Percentiles rank a stretch among this genome's conserved stretches.
Evolutionary conservation across 768 basidiomycete genomes (phyloP).

Genomic region (Obba rivulosa): DNA sequence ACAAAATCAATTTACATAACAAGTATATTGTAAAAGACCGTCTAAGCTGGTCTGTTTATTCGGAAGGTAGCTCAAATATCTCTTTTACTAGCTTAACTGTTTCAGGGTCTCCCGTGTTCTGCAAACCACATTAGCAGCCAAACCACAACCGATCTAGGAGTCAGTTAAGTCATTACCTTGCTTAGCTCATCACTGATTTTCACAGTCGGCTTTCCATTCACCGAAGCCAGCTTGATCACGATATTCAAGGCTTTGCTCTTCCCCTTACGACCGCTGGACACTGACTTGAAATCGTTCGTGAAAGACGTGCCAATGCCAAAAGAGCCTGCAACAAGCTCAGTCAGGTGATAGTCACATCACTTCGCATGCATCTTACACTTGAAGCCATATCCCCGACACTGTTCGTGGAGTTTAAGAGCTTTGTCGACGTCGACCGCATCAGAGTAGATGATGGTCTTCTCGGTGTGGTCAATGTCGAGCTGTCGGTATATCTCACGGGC

Average conservation of each 20-base stretch:
- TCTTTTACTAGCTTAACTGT: slow-evolving; percentile 49
- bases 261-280: slow-evolving; percentile 39
- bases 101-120: slow-evolving; percentile 48
- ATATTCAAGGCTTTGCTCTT: slow-evolving; percentile 87
- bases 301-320: slow-evolving; percentile 94
- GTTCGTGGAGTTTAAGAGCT: slow-evolving; percentile 61
- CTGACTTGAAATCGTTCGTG: slow-evolving; percentile 77
- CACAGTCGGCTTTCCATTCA: slow-evolving; percentile 72
- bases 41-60: too few relatives aligned
- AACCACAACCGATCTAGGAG: background rate
- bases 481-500: slow-evolving; percentile 68
- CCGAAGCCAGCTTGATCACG: slow-evolving; percentile 84
- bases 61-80: slow-evolving; percentile 27
- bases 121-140: background rate
- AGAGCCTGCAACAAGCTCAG: slow-evolving; percentile 44
- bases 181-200: slow-evolving; percentile 91
- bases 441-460: slow-evolving; percentile 78
- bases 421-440: slow-evolving; percentile 74
- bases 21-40: too few relatives aligned
- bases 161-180: slow-evolving; percentile 45
- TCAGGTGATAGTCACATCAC: background rate
- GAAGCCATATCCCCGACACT: slow-evolving; percentile 72
- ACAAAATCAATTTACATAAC: too few relatives aligned
- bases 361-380: slow-evolving; percentile 35
- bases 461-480: slow-evolving; percentile 59